Percentiles rank a stretch among this genome's conserved stretches.
Conservation (phyloP, 2,329 filamentous ascomycete genomes). For the Leptographium flavum region DNA sequence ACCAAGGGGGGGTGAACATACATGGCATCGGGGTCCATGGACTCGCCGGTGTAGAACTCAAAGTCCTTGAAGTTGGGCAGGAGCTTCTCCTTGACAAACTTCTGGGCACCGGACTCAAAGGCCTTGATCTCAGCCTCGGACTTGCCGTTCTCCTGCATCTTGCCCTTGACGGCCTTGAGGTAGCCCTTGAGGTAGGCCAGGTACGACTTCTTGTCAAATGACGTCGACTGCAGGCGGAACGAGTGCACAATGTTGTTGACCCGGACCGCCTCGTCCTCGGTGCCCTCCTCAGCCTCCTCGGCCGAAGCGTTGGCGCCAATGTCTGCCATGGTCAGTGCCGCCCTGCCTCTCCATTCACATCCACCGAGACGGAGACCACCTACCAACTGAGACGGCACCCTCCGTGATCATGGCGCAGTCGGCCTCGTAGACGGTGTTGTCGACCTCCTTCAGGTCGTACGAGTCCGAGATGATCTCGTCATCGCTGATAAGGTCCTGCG, state of each 20-base stretch:
- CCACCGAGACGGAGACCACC: slow-evolving; percentile 18
- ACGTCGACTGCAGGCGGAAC: slow-evolving; percentile 71
- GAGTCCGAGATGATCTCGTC: slow-evolving; percentile 98
- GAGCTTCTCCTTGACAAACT: slow-evolving; percentile 70
- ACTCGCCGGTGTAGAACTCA: slow-evolving; percentile 86
- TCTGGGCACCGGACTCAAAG: slow-evolving; percentile 65
- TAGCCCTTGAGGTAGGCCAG: slow-evolving; percentile 76
- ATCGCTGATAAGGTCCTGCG: slow-evolving; percentile 76
- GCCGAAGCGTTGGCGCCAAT: slow-evolving; percentile 95
- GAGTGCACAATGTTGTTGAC: slow-evolving; percentile 91
- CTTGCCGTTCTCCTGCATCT: slow-evolving; percentile 42
- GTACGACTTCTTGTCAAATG: slow-evolving; percentile 81
- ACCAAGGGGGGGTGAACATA: slow-evolving; percentile 31
- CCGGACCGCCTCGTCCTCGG: slow-evolving; percentile 55
- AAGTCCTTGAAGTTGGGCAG: slow-evolving; percentile 84
- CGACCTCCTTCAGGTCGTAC: slow-evolving; percentile 68
- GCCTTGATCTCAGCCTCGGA: slow-evolving; percentile 53
- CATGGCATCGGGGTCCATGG: slow-evolving; percentile 90
- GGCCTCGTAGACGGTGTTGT: slow-evolving; percentile 73
- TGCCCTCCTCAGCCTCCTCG: slow-evolving; percentile 66
- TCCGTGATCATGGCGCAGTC: slow-evolving; percentile 84
- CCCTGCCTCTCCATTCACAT: too few species aligned
- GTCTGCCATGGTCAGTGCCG: too few species aligned
- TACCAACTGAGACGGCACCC: slow-evolving; percentile 59
- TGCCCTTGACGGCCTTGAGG: slow-evolving; percentile 76